Evolutionary conservation across 2,329 filamentous ascomycete species (phyloP), one percentile per base, ranked within the genome.

Genomic region (Ceratocystis ficicola): DNA sequence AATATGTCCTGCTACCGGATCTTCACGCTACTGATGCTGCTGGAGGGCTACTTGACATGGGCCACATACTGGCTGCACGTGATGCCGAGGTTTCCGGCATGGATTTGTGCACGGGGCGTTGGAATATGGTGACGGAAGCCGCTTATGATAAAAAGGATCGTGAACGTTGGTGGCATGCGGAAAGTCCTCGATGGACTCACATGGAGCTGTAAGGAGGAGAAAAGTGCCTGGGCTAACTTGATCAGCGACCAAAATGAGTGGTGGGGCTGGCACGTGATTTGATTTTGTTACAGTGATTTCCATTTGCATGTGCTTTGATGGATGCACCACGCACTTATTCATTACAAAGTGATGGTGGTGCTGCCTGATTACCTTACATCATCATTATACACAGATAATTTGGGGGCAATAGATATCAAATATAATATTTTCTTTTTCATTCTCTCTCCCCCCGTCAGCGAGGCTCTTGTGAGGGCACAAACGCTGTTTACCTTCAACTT

Each of bases 1-100:
- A 74, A 20, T 91, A 90, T 71, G 75, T 78, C 50, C 75, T 91
- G 10, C 72, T 76, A 17, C 79, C 87, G 0, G 85, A 88, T 64
- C 70, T 73, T 0, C 83, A 83, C 0, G 81, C 78, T 1, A 76
- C 76, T 1, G 83, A 86, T 68, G 80, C 82, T 36, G 78, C 81
- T 61, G 81, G 83, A 17, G 81, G 82, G 1, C 73, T 86, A 1
- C 76, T 82, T 0, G 79, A 80, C 48, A 73, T 84, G 2, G 72
- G 76, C 4, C 81, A 84, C 63, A 69, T 86, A 17, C 69, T 83
- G 7, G 74, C 74, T 1, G 77, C 79, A 25, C 71, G 75, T 1
- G 81, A 79, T 17, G 82, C 84, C 71, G 75, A 74, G 25, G 69
- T 79, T 0, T 68, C 57, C 0, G 71, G 70, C 5, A 73, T 74